Base-by-base conservation (phyloP, 2,329 filamentous ascomycete genomes). In the Venturia aucupariae region DNA sequence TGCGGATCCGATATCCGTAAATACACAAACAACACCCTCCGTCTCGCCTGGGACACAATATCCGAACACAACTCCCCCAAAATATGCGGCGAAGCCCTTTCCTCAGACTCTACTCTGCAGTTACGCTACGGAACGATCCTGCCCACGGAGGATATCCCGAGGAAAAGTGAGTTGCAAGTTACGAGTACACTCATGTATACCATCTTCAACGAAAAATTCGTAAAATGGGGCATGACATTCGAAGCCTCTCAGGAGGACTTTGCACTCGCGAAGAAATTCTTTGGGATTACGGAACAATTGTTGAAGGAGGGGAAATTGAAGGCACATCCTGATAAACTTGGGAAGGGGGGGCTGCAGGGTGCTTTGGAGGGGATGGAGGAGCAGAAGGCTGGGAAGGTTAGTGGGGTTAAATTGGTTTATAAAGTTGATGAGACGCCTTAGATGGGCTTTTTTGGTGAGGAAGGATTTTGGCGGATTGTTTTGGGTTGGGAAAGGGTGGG, bases 331-430 rank as follows among this genome's bases (percentile, higher is more conserved):
- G 68, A 71, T 17, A 73, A 74, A 67, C 72, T 80, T 19, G 71
- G 76, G 15, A 65, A 71, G 55, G 74, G 74, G 17, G 80, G 81
- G 0, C 69, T 82, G 63, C 69, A 77, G 64, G 78, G 75, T 27
- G 73, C 81, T 17, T 66, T 79, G 39, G 76, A 78, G 15, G 80
- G 80, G 0, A 46, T 82, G 65, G 70, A 80, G 65, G 66, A 75
- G 60, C 65, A 82, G 68, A 78, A 72, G 70, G 69, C 76, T 38
- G 75, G 75, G 5, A 79, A 77, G 68, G 76, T 82, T 46, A 80
- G 76, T 67, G 79, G 78, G 15, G 71, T 73, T 67, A 82, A 82
- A 72, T 67, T 82, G 67, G 79, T 82, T n/a, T 81, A 81, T 69
- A 72, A 71, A 46, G 71, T 79, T 60, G 69, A 22, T 17, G 61